Evolutionary conservation across 257 asterid species (phyloP), one percentile per base, ranked within the genome.

Genomic region (Coffea canephora): DNA sequence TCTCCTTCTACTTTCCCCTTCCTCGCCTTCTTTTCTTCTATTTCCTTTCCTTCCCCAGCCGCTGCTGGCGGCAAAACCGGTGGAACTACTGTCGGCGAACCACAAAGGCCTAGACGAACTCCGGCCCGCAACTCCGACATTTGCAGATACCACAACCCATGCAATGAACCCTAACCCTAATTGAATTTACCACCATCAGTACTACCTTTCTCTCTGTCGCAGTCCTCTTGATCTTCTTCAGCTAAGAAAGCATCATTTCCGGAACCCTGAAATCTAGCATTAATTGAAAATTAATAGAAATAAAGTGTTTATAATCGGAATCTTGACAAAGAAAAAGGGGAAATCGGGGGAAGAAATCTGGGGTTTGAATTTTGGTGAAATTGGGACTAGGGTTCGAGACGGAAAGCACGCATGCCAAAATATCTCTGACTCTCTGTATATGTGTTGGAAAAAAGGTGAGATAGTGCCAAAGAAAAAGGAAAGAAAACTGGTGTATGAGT

Each of bases 111-210:
- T 54, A 45, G 69, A 21, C 74, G 31, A 73, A 54, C 79, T 62
- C 83, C 81, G 52, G 77, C 72, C 41, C 73, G 82, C 81, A 82
- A 82, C 84, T 82, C 76, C 80, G 70, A 84, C 88, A 82, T 85
- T 59, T 72, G 78, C 73, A 27, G 71, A 52, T 21, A 57, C 18
- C 19, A 66, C 43, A 39, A 39, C 54, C 84, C 80, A 84, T 79
- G 78, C 73, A 81, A 81, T 3, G 15, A 75, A 41, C 57, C 71
- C 78, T 1, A 75, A 41, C 57, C 71, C 78, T 1, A 73, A 25
- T 69, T 41, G 77, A 73, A 57, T 70, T 49, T 67, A 71, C 61
- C 78, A 75, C 71, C 84, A 45, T 41, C 83, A 27, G 43, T 50
- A 55, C 79, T 75, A 43, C 6, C 36, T 1, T 49, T 55, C 65